These are phyloP conservation scores for Blastomyces parvus DNA, from an alignment of 2,329 filamentous ascomycete genomes.

Conservation along the genomic window DNA sequence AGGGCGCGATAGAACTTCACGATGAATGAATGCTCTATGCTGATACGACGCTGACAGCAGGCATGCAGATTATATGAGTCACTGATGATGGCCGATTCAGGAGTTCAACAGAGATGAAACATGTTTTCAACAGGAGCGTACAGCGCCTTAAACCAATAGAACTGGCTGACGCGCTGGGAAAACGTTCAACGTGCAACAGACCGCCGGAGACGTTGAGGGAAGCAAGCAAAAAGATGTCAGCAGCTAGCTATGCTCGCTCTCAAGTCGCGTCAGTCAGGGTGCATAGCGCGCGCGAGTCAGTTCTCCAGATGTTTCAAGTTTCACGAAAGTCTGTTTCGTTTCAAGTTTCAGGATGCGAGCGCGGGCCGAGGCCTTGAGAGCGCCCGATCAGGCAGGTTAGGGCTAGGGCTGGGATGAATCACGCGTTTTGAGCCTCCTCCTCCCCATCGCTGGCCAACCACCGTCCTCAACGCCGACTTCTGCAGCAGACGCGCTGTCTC, in stretches of 20 bases:
- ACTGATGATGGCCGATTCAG: background rate
- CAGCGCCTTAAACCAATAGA: conserved; percentile 1
- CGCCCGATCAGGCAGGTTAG: conserved; percentile 2
- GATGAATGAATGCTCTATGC: background rate
- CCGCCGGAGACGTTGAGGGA: background rate
- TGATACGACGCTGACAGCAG: background rate
- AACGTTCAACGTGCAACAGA: background rate
- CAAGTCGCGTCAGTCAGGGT: background rate
- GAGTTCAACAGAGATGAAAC: conserved; percentile 9
- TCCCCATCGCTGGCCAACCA: conserved; percentile 10
- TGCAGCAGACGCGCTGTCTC: background rate
- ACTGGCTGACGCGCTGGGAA: background rate
- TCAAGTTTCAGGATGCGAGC: too few species aligned
- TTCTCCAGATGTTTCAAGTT: background rate
- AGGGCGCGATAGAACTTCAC: background rate
- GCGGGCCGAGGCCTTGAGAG: too few species aligned
- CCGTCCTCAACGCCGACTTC: conserved; percentile 6
- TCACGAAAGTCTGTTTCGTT: background rate
- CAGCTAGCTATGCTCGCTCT: background rate
- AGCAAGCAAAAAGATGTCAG: background rate
- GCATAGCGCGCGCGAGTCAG: background rate
- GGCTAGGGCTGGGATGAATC: conserved; percentile 6
- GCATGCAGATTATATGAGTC: background rate
- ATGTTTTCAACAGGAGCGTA: conserved; percentile 4
- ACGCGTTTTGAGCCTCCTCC: background rate